Base-by-base conservation (phyloP, 2,329 filamentous ascomycete species). In the Arthroderma sp. region DNA sequence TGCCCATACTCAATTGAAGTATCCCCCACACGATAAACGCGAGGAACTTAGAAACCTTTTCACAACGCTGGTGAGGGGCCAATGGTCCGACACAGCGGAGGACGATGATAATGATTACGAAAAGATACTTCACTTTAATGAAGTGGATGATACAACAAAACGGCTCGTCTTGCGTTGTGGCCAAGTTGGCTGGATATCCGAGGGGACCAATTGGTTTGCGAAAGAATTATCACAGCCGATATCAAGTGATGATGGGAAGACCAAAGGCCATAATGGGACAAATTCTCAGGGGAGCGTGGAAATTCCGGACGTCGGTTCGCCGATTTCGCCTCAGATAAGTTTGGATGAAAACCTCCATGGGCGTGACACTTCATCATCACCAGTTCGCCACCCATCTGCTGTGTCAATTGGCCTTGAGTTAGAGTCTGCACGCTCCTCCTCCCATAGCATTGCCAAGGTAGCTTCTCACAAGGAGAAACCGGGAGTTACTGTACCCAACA, bases 11-110 rank as follows among this genome's bases (percentile, higher is more conserved):
- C 93, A 97, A 70, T 81, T 98, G 44, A 86, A 82, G 66, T 80
- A 88, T 56, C 85, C 91, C 19, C 89, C 88, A 0, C 84, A 95
- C 68, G 97, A 98, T 77, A 98, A 97, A 70, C 83, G 84, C 31
- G 82, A 91, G 43, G 91, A 97, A 68, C 81, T 98, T 41, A 74
- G 86, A 39, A 85, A 83, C 60, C 79, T 95, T 23, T 77, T 98
- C 15, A 79, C 79, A 55, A 81, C 94, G 13, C 79, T 97, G 2
- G 78, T 80, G 7, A 82, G 83, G 60, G 87, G 91, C 2, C 77
- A 80, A 35, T 90, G 90, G 81, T 76, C 91, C 28, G 74, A 73
- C 38, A 72, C 74, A 1, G 66, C 71, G 1, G 66, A 68, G 15
- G 69, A 68, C 56, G 70, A 73, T 43, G 66, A 68, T 11, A 51